Percentiles rank a stretch among this genome's conserved stretches.
Evolutionary conservation across 768 basidiomycete species (phyloP).

Genomic region (Fomitopsis pulvina): DNA sequence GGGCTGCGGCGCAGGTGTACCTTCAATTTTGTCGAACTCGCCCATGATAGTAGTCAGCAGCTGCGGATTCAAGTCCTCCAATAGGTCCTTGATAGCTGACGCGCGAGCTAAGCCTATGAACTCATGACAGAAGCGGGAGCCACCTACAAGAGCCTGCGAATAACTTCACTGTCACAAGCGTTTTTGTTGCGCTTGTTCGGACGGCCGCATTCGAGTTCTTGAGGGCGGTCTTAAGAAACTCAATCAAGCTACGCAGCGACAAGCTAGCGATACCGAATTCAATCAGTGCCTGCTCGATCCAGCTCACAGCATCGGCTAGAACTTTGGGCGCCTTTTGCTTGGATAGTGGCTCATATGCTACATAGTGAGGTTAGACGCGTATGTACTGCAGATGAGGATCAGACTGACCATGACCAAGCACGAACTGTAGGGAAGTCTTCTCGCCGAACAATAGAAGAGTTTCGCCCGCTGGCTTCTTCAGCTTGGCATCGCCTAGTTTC

Average conservation of each 20-base stretch:
- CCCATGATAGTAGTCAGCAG: slow-evolving; percentile 81
- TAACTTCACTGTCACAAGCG: slow-evolving; percentile 83
- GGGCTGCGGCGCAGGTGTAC: slow-evolving; percentile 69
- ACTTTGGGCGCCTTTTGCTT: slow-evolving; percentile 99
- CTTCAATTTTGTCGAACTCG: slow-evolving; percentile 92
- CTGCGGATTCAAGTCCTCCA: slow-evolving; percentile 93
- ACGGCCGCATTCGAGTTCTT: slow-evolving; percentile 94
- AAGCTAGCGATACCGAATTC: slow-evolving; percentile 93
- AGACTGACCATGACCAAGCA: slow-evolving; percentile 78
- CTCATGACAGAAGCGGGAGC: background rate
- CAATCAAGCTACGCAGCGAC: slow-evolving; percentile 77
- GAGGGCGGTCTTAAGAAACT: slow-evolving; percentile 80
- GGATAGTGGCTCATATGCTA: slow-evolving; percentile 88
- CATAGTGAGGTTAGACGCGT: slow-evolving; percentile 12
- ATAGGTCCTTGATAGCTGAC: slow-evolving; percentile 81
- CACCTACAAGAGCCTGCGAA: slow-evolving; percentile 82
- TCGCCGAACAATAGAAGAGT: slow-evolving; percentile 79
- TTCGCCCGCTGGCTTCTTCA: slow-evolving; percentile 95
- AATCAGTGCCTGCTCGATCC: slow-evolving; percentile 78
- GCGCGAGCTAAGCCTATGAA: background rate
- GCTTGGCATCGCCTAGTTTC: slow-evolving; percentile 92
- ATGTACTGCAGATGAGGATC: slow-evolving; percentile 1
- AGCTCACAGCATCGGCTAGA: slow-evolving; percentile 81
- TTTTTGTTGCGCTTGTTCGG: slow-evolving; percentile 88
- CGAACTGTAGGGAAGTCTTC: slow-evolving; percentile 90